Conservation (phyloP, 140 eudicot genomes). For the Senecio squalidus region DNA sequence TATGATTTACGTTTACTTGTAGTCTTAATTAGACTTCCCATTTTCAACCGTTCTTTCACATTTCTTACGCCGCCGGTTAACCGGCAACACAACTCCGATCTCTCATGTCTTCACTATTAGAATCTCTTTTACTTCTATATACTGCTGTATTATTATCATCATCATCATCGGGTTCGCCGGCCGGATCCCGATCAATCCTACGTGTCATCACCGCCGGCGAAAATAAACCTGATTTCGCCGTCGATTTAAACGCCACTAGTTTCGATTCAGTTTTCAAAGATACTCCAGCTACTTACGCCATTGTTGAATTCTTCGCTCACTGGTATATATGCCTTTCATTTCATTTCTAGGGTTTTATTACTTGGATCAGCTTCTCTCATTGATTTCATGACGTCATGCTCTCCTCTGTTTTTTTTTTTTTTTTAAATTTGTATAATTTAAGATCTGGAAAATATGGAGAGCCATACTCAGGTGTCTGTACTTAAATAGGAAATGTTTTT, state of each 20-base stretch:
- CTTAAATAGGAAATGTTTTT: slow-evolving; percentile 7
- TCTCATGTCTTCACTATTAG: slow-evolving; percentile 26
- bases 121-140: slow-evolving; percentile 13
- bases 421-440: no score
- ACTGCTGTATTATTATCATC: slow-evolving; percentile 8
- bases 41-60: no score
- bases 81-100: no score
- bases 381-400: no score
- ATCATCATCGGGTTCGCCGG: slow-evolving; percentile 6
- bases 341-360: no score
- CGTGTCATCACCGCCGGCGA: slow-evolving; percentile 28
- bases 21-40: no score
- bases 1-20: no score
- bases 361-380: no score
- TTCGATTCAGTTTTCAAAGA: slow-evolving; percentile 64
- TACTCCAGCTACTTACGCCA: slow-evolving; percentile 63
- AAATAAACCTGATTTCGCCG: slow-evolving; percentile 38
- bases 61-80: no score
- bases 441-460: no score
- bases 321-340: no score
- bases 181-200: slow-evolving; percentile 71
- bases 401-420: no score
- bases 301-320: slow-evolving; percentile 92
- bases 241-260: slow-evolving; percentile 73
- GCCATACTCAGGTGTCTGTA: slow-evolving; percentile 15